Conservation (phyloP, 352 stramenopile species). For the Phytophthora syringae region DNA sequence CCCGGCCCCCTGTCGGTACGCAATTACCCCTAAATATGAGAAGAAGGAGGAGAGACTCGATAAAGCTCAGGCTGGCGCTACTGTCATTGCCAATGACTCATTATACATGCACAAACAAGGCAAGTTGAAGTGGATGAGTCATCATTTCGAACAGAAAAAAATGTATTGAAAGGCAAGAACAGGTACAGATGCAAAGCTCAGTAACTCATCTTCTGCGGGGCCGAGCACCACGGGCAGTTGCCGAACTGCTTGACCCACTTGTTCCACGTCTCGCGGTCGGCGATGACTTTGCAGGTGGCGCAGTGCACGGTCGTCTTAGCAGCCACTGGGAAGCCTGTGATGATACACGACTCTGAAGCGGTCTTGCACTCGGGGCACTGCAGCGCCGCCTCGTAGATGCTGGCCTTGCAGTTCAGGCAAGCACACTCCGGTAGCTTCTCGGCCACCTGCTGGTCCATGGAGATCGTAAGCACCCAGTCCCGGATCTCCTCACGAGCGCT, state of each 20-base stretch:
- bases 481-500: conserved; percentile 92
- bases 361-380: conserved; percentile 83
- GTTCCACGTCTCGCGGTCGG: conserved; percentile 88
- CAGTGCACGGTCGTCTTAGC: conserved; percentile 90
- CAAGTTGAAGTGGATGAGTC: conserved; percentile 24
- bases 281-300: conserved; percentile 89
- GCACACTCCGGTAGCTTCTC: conserved; percentile 86
- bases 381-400: conserved; percentile 88
- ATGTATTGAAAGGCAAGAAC: neutral
- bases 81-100: no score
- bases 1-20: no score
- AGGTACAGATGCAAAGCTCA: conserved; percentile 19
- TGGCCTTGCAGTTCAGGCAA: conserved; percentile 79
- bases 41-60: no score
- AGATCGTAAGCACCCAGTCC: conserved; percentile 95
- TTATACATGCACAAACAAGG: no score
- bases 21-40: no score
- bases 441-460: conserved; percentile 95
- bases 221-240: conserved; percentile 79
- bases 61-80: no score
- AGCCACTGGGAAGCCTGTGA: conserved; percentile 91
- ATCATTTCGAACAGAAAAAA: conserved; percentile 1
- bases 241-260: conserved; percentile 91
- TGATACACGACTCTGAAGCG: conserved; percentile 84
- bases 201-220: conserved; percentile 89